Conservation (phyloP, 208 protist genomes). For the Trypanosoma conorhini region DNA sequence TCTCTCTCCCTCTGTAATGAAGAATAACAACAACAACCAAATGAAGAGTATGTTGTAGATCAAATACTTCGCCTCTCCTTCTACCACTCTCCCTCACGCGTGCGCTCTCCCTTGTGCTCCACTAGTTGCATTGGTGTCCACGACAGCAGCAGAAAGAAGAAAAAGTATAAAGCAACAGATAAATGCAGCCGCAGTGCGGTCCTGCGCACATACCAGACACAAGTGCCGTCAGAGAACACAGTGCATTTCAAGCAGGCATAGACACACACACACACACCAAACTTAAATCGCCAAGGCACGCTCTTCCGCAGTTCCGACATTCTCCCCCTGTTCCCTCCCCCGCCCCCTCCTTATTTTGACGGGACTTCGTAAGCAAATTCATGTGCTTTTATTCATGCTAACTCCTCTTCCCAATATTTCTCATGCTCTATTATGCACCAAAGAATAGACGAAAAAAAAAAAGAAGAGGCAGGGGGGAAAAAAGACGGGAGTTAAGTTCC, state of each 20-base stretch:
- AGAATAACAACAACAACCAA: constrained; percentile 2
- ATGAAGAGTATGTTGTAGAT: neutral
- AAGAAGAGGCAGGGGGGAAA: constrained; percentile 15
- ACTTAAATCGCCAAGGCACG: neutral
- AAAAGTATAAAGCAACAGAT: neutral
- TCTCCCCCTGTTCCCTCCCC: neutral
- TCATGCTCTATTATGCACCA: neutral
- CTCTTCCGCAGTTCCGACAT: neutral
- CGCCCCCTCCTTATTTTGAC: constrained; percentile 1
- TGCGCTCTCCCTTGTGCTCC: neutral
- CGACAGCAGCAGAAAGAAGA: neutral
- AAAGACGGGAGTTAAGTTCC: neutral
- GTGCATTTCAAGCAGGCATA: neutral
- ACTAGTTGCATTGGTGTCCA: neutral
- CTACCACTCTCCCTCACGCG: neutral
- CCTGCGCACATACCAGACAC: neutral
- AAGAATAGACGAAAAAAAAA: constrained; percentile 5
- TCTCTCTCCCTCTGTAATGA: constrained; percentile 1
- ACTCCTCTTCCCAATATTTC: neutral
- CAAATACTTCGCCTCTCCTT: neutral
- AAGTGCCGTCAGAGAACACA: neutral
- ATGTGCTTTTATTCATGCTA: neutral
- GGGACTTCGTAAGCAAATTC: neutral
- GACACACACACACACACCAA: neutral
- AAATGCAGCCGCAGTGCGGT: neutral